These are phyloP conservation scores for Lantana camara DNA, from an alignment of 257 asterid genomes.

Conservation along the genomic window DNA sequence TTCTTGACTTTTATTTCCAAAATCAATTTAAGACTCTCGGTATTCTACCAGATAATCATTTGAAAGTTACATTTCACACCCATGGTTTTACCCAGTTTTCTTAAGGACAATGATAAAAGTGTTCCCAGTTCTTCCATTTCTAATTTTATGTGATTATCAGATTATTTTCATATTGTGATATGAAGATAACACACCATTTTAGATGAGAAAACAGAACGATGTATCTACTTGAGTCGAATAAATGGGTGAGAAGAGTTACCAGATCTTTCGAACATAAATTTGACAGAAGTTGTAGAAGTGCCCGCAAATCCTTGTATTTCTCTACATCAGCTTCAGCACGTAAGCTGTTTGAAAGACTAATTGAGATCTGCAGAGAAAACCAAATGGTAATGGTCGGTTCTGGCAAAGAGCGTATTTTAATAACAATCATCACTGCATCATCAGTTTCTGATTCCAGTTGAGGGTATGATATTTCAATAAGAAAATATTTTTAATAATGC, in stretches of 20 bases:
- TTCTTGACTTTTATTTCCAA: neutral
- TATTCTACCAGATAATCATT: no score
- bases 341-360: slow-evolving; percentile 75
- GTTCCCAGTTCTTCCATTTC: neutral
- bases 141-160: slow-evolving; percentile 1
- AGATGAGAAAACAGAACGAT: slow-evolving; percentile 1
- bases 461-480: neutral
- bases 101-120: no score
- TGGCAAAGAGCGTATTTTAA: slow-evolving; percentile 1
- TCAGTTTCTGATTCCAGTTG: neutral
- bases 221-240: slow-evolving; percentile 11
- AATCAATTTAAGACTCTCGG: neutral
- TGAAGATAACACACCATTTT: slow-evolving; percentile 11
- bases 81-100: no score
- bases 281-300: slow-evolving; percentile 80
- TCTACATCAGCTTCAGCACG: slow-evolving; percentile 81
- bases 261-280: slow-evolving; percentile 90
- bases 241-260: slow-evolving; percentile 44
- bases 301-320: slow-evolving; percentile 88
- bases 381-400: slow-evolving; percentile 20
- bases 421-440: slow-evolving; percentile 14
- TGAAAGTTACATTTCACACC: no score
- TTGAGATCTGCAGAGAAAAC: slow-evolving; percentile 57
- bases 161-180: neutral
- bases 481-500: neutral